Conservation (phyloP, 495 filamentous ascomycete genomes). For the Aspergillus sclerotiicarbonarius region DNA sequence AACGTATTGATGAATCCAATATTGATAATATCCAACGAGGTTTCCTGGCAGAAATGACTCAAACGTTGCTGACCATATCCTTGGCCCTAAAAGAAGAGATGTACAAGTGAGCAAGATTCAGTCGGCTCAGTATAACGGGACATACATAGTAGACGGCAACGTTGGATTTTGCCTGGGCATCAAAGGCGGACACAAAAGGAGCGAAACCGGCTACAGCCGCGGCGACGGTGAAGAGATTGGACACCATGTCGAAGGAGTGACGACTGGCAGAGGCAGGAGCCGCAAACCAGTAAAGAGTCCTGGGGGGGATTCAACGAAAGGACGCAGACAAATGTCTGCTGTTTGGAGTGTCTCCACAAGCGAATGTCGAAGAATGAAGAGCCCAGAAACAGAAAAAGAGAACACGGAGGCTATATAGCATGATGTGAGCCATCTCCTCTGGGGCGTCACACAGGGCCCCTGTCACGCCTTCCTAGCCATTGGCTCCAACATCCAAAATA, state of each 20-base stretch:
- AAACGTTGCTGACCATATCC: constrained; percentile 47
- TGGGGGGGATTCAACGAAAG: constrained; percentile 38
- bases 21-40: constrained; percentile 63
- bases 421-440: neutral
- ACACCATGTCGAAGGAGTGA: constrained; percentile 33
- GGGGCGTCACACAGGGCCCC: neutral
- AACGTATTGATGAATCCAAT: constrained; percentile 65
- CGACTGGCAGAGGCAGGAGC: constrained; percentile 23
- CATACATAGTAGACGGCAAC: constrained; percentile 65
- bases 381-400: constrained; percentile 6
- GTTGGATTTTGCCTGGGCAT: constrained; percentile 50
- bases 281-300: constrained; percentile 12
- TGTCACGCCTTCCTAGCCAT: neutral
- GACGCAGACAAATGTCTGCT: constrained; percentile 52
- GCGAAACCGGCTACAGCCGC: constrained; percentile 29
- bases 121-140: neutral
- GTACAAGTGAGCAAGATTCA: neutral
- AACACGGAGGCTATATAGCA: neutral
- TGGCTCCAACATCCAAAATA: neutral
- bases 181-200: constrained; percentile 45
- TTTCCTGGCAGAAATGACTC: constrained; percentile 55
- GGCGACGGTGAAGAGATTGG: constrained; percentile 27
- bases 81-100: constrained; percentile 43
- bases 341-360: constrained; percentile 25
- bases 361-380: constrained; percentile 8